A percentile compares a stretch with the other conserved stretches of the same genome.
These are phyloP conservation scores for Myxozyma neotropica DNA, from an alignment of 805 yeast genomes.

Conservation along the genomic window DNA sequence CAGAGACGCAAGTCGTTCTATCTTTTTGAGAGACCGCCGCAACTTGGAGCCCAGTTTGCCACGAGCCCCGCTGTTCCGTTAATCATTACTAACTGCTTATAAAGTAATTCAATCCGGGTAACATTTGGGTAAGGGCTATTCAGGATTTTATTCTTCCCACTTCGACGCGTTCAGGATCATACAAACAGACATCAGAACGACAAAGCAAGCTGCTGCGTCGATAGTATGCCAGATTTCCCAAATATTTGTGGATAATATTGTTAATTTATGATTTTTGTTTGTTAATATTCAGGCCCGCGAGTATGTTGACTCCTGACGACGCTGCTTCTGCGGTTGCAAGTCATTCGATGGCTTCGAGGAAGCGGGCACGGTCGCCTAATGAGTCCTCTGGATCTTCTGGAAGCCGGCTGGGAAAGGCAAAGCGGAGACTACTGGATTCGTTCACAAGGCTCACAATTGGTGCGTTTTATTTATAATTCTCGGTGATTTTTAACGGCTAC, in stretches of 20 bases:
- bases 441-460: constrained; percentile 26
- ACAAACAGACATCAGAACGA: no score
- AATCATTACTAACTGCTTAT: no score
- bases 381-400: constrained; percentile 3
- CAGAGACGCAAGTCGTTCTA: not conserved
- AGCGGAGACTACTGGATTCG: constrained; percentile 30
- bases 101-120: no score
- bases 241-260: no score
- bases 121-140: constrained; percentile 7
- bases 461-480: not conserved
- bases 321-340: not conserved
- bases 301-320: not conserved
- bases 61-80: no score
- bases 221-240: no score
- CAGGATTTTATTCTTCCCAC: constrained; percentile 12
- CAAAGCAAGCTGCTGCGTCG: no score
- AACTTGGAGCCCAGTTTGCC: no score
- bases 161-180: constrained; percentile 5
- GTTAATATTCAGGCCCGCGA: not conserved
- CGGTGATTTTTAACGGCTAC: not conserved
- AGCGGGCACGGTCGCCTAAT: constrained; percentile 14
- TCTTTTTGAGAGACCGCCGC: not conserved
- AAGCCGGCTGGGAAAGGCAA: constrained; percentile 6
- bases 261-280: not conserved
- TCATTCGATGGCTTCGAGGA: not conserved